phyloP scores from a whole-genome alignment of 495 filamentous ascomycete genomes.

The Pseudomonodictys pantanalensis region DNA sequence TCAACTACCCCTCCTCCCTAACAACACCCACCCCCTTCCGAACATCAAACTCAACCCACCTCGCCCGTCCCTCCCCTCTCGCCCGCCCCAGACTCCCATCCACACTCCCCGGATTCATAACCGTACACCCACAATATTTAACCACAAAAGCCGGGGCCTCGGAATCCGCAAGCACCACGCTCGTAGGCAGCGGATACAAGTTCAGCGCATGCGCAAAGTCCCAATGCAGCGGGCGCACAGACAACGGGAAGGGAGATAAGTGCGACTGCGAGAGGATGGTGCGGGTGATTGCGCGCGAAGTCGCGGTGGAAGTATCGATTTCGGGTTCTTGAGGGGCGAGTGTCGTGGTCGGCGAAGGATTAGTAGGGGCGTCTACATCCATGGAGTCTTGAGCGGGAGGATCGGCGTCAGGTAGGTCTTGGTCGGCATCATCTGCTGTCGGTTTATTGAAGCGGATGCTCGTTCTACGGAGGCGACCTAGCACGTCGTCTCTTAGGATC shows the following conservation, averaged over 20 bases:
- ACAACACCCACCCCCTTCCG: conserved; percentile 54
- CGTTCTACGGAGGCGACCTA: conserved; percentile 69
- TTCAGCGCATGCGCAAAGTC: conserved; percentile 71
- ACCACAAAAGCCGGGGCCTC: conserved; percentile 76
- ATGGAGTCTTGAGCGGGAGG: conserved; percentile 19
- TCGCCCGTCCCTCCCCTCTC: conserved; percentile 47
- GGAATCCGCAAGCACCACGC: conserved; percentile 75
- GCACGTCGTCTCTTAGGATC: conserved; percentile 80
- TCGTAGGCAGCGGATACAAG: conserved; percentile 84
- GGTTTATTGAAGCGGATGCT: conserved; percentile 57
- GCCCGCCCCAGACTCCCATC: conserved; percentile 61
- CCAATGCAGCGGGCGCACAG: conserved; percentile 79
- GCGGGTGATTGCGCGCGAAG: conserved; percentile 82
- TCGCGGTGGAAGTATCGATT: conserved; percentile 49
- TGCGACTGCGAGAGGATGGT: conserved; percentile 91
- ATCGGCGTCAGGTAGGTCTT: conserved; percentile 12
- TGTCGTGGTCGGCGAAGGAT: neutral
- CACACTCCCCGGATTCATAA: conserved; percentile 86
- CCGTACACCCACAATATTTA: conserved; percentile 91
- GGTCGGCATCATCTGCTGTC: conserved; percentile 35
- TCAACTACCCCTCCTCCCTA: conserved; percentile 36
- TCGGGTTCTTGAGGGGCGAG: conserved; percentile 33
- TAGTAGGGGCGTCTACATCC: conserved; percentile 28
- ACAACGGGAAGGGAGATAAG: conserved; percentile 77
- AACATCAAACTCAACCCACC: conserved; percentile 85